These are phyloP conservation scores for Schizophyllum amplum DNA, from an alignment of 1,284 basidiomycete genomes.

Conservation along the genomic window DNA sequence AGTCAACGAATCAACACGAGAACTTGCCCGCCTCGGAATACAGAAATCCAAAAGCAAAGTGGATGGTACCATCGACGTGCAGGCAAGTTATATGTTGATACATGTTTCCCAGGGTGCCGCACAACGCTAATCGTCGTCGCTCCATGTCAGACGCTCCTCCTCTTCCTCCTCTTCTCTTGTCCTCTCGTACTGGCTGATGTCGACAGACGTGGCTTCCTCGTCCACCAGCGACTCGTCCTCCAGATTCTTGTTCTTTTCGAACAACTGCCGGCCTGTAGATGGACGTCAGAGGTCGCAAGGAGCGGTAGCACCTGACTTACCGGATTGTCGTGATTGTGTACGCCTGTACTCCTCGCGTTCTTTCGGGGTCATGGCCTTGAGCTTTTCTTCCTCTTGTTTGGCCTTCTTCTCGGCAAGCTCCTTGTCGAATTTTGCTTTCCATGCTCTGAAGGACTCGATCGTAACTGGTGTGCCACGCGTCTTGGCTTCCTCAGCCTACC, in stretches of 20 bases:
- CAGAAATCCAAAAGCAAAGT: slow-evolving; percentile 4
- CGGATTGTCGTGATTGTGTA: slow-evolving; percentile 55
- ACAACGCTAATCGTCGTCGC: slow-evolving; percentile 65
- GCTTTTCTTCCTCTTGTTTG: slow-evolving; percentile 75
- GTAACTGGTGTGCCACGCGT: slow-evolving; percentile 91
- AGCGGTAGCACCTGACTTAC: slow-evolving; percentile 33
- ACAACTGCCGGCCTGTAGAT: slow-evolving; percentile 73
- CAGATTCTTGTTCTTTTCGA: slow-evolving; percentile 72
- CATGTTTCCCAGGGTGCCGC: background rate
- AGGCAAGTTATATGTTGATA: slow-evolving; percentile 3
- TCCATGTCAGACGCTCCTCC: slow-evolving; percentile 60
- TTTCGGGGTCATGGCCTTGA: slow-evolving; percentile 70
- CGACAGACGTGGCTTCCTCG: slow-evolving; percentile 80
- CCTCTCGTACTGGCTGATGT: slow-evolving; percentile 81
- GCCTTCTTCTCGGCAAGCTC: slow-evolving; percentile 54
- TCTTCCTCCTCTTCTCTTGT: slow-evolving; percentile 44
- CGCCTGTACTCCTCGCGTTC: slow-evolving; percentile 87
- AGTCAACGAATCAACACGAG: background rate
- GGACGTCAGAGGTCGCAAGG: slow-evolving; percentile 5
- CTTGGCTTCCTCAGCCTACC: slow-evolving; percentile 79
- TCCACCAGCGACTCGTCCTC: slow-evolving; percentile 75
- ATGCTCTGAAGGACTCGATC: slow-evolving; percentile 67
- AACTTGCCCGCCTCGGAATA: background rate
- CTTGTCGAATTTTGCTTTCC: slow-evolving; percentile 75
- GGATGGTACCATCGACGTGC: slow-evolving; percentile 3